Base-by-base conservation (phyloP, 345 rosid species). In the Psidium friedrichsthalianum region DNA sequence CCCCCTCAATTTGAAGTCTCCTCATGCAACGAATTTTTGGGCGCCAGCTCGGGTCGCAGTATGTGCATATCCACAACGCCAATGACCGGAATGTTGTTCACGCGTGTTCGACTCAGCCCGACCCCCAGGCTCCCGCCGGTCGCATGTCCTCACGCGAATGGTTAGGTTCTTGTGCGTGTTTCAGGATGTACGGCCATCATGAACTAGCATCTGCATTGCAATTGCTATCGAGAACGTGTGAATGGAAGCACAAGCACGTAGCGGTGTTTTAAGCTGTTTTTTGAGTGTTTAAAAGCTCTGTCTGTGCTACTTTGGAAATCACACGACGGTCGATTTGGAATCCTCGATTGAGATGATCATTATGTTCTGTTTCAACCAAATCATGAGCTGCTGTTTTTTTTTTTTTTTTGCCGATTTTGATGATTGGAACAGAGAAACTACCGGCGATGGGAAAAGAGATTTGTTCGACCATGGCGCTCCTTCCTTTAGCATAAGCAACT, bases 111-210 rank as follows among this genome's bases (percentile, higher is more conserved):
- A 96, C 5, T 91, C 95, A 21, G 97, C 93, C 86, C 90, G 96
- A 86, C n/a, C n/a, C n/a, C n/a, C n/a, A n/a, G n/a, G 97, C 95
- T 53, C 96, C 99, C 21, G 99, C 95, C 69, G 99, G 97, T 58
- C 96, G 97, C 52, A 94, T 93, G 95, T 94, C 98, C 98, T 74
- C 99, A 93, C n/a, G 85, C 92, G 99, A 89, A 96, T n/a, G 96
- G 99, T 93, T 36, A 15, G 56, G 40, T 83, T 44, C 5, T n/a
- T 51, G 51, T 51, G 6, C 1, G 56, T 82, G 6, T n/a, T n/a
- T n/a, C n/a, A n/a, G n/a, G n/a, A n/a, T n/a, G n/a, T n/a, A n/a
- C n/a, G n/a, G n/a, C n/a, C 42, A 0, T 25, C 20, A 54, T 24
- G 22, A 27, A 21, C 59, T 29, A 27, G 58, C 42, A 29, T 82